Base-by-base conservation (phyloP, 305 asterid species). In the Rubia tinctorum region DNA sequence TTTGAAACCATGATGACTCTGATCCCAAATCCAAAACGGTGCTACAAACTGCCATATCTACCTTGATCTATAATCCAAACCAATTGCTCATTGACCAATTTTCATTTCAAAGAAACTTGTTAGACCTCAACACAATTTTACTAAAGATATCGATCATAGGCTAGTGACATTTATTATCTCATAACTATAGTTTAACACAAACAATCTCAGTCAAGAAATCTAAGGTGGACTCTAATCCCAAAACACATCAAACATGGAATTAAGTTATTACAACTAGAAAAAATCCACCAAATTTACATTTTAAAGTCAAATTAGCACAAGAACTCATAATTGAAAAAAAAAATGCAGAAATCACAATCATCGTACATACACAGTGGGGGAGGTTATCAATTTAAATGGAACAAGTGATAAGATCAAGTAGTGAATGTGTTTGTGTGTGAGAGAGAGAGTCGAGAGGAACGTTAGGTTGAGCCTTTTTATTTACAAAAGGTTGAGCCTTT, bases 301-400 rank as follows among this genome's bases (percentile, higher is more conserved):
- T 75, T 59, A 68, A 0, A 25, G 62, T 61, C 45, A 44, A 69
- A 81, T 18, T 6, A 53, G 9, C 59, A 53, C 3, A 18, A 22
- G 17, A 18, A 9, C 17, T 22, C 5, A 53, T 4, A 30, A 30
- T 30, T 30, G 3, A 1, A 20, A 15, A 37, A 27, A 34, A 25
- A 63, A 10, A 7, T 45, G 74, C 3, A 56, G 0, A 3, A n/a
- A 59, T 39, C 34, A 34, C 5, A 10, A n/a, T 39, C 18, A 76
- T 61, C 2, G 7, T 5, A 53, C 78, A 75, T 84, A 93, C 98
- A 96, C 98, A 23, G 90, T 82, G 66, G 97, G 96, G 34, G n/a
- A n/a, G n/a, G n/a, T n/a, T n/a, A n/a, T n/a, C n/a, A n/a, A n/a
- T n/a, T n/a, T n/a, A n/a, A n/a, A n/a, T n/a, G n/a, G n/a, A n/a